Conservation (phyloP, 2,329 filamentous ascomycete species). For the Neurospora sp. region DNA sequence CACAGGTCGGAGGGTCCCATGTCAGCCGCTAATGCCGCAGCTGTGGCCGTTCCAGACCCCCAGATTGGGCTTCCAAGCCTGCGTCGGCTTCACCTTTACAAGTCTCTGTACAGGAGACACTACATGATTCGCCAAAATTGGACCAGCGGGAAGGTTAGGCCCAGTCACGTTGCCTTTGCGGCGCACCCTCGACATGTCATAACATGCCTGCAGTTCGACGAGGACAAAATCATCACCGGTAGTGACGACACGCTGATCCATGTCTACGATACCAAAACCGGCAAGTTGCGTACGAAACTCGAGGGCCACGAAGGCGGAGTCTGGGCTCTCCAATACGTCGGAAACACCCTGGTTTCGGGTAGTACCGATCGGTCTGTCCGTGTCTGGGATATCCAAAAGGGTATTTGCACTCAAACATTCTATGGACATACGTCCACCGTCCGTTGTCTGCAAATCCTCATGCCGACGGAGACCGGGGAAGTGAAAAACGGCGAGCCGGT, state of each 20-base stretch:
- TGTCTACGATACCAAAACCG: conserved; percentile 95
- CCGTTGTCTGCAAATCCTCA: conserved; percentile 85
- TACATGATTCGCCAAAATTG: conserved; percentile 84
- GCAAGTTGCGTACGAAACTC: conserved; percentile 70
- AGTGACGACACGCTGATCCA: conserved; percentile 97
- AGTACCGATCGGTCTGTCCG: conserved; percentile 95
- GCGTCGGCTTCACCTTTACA: conserved; percentile 83
- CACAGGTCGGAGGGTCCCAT: conserved; percentile 71
- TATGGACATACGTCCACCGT: conserved; percentile 97
- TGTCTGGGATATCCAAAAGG: conserved; percentile 97
- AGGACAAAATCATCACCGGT: conserved; percentile 94
- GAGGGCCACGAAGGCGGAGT: conserved; percentile 95
- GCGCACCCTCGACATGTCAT: conserved; percentile 95
- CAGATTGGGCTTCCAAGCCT: conserved; percentile 69
- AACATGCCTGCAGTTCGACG: conserved; percentile 94
- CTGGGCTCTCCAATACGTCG: conserved; percentile 94
- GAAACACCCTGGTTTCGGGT: conserved; percentile 88
- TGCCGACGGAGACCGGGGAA: conserved; percentile 70
- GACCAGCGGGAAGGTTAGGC: conserved; percentile 79
- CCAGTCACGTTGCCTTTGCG: conserved; percentile 88
- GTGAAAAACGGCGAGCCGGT: conserved; percentile 62
- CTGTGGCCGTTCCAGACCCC: conserved; percentile 70
- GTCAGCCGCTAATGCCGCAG: conserved; percentile 78
- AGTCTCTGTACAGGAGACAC: conserved; percentile 89
- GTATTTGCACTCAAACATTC: conserved; percentile 88